phyloP scores from a whole-genome alignment of 768 basidiomycete species.

The Boletus barrowsii region DNA sequence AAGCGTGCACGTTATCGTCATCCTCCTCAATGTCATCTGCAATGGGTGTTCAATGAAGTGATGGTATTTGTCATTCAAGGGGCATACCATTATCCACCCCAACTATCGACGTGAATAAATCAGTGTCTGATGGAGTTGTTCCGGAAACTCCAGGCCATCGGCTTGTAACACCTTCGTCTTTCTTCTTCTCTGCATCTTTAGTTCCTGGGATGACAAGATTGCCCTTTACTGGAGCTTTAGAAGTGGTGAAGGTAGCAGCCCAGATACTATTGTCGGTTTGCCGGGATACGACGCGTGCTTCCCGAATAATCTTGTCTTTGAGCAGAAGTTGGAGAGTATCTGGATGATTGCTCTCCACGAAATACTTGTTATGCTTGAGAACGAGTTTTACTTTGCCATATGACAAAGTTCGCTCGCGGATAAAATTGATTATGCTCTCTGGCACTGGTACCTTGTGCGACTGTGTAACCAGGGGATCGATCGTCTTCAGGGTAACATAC shows the following conservation, averaged over 20 bases:
- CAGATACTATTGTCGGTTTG: conserved; percentile 74
- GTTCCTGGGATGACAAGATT: conserved; percentile 86
- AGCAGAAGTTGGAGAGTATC: conserved; percentile 87
- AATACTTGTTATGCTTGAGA: conserved; percentile 96
- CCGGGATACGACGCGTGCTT: conserved; percentile 73
- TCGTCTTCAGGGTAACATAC: conserved; percentile 23
- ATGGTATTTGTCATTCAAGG: neutral
- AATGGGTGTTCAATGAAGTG: neutral
- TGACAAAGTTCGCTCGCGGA: conserved; percentile 89
- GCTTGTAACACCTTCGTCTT: conserved; percentile 49
- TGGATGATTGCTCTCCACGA: conserved; percentile 92
- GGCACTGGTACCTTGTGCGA: conserved; percentile 81
- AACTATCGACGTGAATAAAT: conserved; percentile 93
- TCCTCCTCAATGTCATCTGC: conserved; percentile 96
- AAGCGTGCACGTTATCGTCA: conserved; percentile 95
- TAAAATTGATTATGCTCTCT: conserved; percentile 78
- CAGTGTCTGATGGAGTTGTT: conserved; percentile 50
- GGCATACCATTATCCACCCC: conserved; percentile 82
- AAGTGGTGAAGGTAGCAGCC: conserved; percentile 71
- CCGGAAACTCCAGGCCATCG: conserved; percentile 30
- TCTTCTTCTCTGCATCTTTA: conserved; percentile 68
- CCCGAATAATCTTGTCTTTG: conserved; percentile 81
- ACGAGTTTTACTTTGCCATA: conserved; percentile 99
- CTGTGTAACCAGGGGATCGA: conserved; percentile 3
- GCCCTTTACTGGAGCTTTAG: conserved; percentile 79